phyloP scores from a whole-genome alignment of 306 rosid species.

The Malus orientalis region DNA sequence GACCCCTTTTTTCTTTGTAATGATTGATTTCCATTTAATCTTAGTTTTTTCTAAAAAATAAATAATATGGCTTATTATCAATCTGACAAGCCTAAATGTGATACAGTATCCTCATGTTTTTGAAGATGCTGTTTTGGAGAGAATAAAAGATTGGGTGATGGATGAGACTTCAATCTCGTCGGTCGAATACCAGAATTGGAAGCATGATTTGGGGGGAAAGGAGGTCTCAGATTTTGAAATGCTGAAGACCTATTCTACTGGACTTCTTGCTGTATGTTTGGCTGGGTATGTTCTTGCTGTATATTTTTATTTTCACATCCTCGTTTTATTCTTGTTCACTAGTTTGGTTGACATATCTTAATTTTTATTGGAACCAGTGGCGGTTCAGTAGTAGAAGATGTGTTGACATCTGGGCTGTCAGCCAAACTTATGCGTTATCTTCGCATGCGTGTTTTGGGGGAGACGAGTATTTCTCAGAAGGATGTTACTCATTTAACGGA shows the following conservation, averaged over 20 bases:
- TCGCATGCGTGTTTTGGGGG: slow-evolving; percentile 80
- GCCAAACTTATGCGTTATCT: slow-evolving; percentile 96
- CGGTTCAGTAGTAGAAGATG: slow-evolving; percentile 79
- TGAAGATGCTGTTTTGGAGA: slow-evolving; percentile 73
- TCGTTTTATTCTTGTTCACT: background rate
- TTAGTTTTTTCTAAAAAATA: background rate
- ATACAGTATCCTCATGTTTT: slow-evolving; percentile 88
- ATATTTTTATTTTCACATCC: slow-evolving; percentile 1
- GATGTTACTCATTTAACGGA: slow-evolving; percentile 57
- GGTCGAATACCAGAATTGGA: slow-evolving; percentile 48
- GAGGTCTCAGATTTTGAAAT: slow-evolving; percentile 78
- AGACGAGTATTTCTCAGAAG: slow-evolving; percentile 63
- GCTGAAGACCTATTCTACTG: slow-evolving; percentile 86
- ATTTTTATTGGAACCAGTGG: slow-evolving; percentile 44
- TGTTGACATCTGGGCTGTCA: slow-evolving; percentile 80
- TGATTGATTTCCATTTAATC: background rate
- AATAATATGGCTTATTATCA: background rate
- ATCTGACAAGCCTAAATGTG: slow-evolving; percentile 10
- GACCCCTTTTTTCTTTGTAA: slow-evolving; percentile 4
- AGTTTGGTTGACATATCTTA: slow-evolving; percentile 5
- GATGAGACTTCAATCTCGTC: slow-evolving; percentile 46
- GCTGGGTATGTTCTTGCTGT: slow-evolving; percentile 40
- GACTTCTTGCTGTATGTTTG: slow-evolving; percentile 83
- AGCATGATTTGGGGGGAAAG: slow-evolving; percentile 40
- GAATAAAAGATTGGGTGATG: slow-evolving; percentile 71